phyloP scores from a whole-genome alignment of 768 basidiomycete species.

The Boletus rex-veris region DNA sequence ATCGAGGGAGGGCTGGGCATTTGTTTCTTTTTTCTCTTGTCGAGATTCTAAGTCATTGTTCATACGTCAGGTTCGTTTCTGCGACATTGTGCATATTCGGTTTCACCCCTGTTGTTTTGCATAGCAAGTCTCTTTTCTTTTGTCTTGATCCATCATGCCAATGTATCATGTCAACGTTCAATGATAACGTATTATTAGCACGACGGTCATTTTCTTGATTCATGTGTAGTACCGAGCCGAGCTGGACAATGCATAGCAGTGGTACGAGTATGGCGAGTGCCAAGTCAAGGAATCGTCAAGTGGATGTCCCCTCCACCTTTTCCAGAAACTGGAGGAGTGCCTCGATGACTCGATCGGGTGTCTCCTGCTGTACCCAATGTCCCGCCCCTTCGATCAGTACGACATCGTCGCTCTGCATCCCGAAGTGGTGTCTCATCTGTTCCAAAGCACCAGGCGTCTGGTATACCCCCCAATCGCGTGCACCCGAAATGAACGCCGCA shows the following conservation, averaged over 20 bases:
- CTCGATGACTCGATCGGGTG: slow-evolving; percentile 40
- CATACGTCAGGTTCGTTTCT: neutral
- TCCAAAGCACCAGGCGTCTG: slow-evolving; percentile 48
- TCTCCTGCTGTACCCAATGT: slow-evolving; percentile 64
- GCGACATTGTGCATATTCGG: slow-evolving; percentile 6
- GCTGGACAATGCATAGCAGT: neutral
- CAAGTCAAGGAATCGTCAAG: neutral
- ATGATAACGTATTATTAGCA: slow-evolving; percentile 19
- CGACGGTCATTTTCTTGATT: slow-evolving; percentile 5
- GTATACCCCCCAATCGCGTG: slow-evolving; percentile 59
- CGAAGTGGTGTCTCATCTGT: slow-evolving; percentile 35
- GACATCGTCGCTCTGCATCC: slow-evolving; percentile 43
- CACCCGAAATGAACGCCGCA: slow-evolving; percentile 55
- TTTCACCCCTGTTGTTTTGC: slow-evolving; percentile 25
- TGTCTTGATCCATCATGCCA: slow-evolving; percentile 17
- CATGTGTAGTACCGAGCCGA: slow-evolving; percentile 13
- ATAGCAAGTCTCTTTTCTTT: slow-evolving; percentile 13
- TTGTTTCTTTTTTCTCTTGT: neutral
- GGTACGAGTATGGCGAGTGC: neutral
- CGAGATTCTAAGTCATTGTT: slow-evolving; percentile 5
- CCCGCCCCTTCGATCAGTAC: slow-evolving; percentile 55
- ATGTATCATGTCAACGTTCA: slow-evolving; percentile 21
- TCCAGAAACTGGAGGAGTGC: slow-evolving; percentile 41
- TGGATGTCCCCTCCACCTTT: slow-evolving; percentile 10
- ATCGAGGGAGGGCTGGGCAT: neutral